Base-by-base conservation (phyloP, 1,284 basidiomycete genomes). In the Ustilago sp. region DNA sequence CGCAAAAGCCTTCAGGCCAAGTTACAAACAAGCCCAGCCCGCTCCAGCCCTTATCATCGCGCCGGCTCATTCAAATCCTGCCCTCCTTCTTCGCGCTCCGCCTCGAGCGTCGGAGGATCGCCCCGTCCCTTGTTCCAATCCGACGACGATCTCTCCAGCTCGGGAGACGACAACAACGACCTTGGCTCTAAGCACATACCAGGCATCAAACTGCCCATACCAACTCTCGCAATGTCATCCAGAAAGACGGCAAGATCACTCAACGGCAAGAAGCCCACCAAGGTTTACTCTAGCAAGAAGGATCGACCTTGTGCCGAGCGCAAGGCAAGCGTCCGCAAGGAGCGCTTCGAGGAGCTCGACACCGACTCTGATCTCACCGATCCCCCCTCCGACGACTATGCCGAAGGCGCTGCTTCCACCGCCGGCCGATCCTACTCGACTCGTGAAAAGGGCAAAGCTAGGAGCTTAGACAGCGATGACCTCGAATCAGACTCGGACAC, bases 301-400 rank as follows among this genome's bases (percentile, higher is more conserved):
- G 78, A 81, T 23, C 74, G 79, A 11, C 47, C 36, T 38, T 68
- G 70, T 35, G 74, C 61, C 41, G 80, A 82, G 54, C 77, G 80
- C 57, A 82, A 82, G 51, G 80, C 80, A 12, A 68, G 74, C 39
- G 80, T 82, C 9, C 74, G 80, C 51, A 82, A 82, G 64, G 70
- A 81, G 54, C 55, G 63, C 47, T 82, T 81, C 55, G 76, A 82
- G 36, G 77, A 79, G 68, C 69, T 75, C 69, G 77, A 79, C 48
- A 66, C 66, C 17, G 77, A 77, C 52, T 77, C 74, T 2, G 77
- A 80, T 43, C 65, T 80, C 5, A 80, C 77, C 8, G 77, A 80
- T 31, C 67, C 77, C 0, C 74, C 74, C 11, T 77, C 74, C 4
- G 67, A 77, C 15, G 71, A 74, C 35, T 74, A 71, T 39, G 64